A percentile compares a stretch with the other conserved stretches of the same genome.
These are phyloP conservation scores for Debaryomyces fabryi DNA, from an alignment of 1,139 yeast genomes.

Conservation along the genomic window DNA sequence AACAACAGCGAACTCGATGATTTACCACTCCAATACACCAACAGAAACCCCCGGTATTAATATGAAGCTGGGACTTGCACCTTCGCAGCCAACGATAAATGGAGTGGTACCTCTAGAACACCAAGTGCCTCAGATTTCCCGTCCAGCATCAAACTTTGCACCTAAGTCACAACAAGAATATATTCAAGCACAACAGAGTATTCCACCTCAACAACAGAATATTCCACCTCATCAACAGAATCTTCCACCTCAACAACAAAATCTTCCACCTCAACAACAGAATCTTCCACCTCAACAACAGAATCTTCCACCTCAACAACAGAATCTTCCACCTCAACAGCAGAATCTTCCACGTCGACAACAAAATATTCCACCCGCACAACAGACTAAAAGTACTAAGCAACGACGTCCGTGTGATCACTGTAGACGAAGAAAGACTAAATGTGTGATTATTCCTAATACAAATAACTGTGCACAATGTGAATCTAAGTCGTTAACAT, in stretches of 20 bases:
- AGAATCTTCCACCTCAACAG: too few species aligned
- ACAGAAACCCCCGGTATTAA: neutral
- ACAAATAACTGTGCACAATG: constrained; percentile 66
- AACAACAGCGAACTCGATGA: constrained; percentile 6
- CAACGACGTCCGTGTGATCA: constrained; percentile 65
- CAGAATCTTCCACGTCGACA: too few species aligned
- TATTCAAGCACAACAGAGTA: constrained; percentile 10
- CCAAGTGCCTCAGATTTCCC: constrained; percentile 7
- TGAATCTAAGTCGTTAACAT: constrained; percentile 65
- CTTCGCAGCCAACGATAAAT: constrained; percentile 9
- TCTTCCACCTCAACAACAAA: constrained; percentile 1
- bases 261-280: constrained; percentile 8
- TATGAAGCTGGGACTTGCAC: neutral
- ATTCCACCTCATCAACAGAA: constrained; percentile 10
- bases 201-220: constrained; percentile 6
- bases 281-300: constrained; percentile 7
- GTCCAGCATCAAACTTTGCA: neutral
- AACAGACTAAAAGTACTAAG: constrained; percentile 20
- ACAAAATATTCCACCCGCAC: constrained; percentile 1
- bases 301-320: too few species aligned
- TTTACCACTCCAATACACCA: neutral
- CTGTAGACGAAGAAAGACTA: constrained; percentile 65
- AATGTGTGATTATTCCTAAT: constrained; percentile 64
- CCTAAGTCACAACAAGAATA: constrained; percentile 13
- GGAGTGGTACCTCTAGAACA: constrained; percentile 5